Evolutionary conservation across 2,329 filamentous ascomycete species (phyloP).

Genomic region (Colletotrichum ledebouriae): DNA sequence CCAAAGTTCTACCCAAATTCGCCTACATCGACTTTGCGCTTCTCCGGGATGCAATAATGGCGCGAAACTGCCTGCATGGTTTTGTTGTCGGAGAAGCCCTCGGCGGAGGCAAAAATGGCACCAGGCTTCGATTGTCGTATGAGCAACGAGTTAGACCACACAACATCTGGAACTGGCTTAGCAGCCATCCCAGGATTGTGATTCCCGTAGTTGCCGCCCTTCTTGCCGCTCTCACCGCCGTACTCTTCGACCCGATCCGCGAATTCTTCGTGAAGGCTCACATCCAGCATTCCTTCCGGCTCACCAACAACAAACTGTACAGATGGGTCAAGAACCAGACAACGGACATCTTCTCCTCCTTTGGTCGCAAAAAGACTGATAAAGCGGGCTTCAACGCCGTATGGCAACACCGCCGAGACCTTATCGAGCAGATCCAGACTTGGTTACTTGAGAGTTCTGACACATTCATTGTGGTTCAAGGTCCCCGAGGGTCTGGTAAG

Average conservation of each 20-base stretch:
- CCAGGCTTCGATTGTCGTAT: conserved; percentile 84
- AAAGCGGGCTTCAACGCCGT: conserved; percentile 81
- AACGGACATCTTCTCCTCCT: conserved; percentile 74
- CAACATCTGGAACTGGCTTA: conserved; percentile 89
- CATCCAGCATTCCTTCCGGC: conserved; percentile 81
- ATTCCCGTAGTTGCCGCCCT: conserved; percentile 86
- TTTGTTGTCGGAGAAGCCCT: conserved; percentile 76
- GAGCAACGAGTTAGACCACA: conserved; percentile 82
- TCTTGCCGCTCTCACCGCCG: conserved; percentile 84
- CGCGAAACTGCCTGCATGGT: conserved; percentile 92
- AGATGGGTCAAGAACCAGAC: conserved; percentile 85
- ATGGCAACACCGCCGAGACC: conserved; percentile 86
- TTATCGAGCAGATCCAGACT: conserved; percentile 84
- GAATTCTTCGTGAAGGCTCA: conserved; percentile 93
- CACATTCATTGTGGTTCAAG: conserved; percentile 94
- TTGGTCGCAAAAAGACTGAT: conserved; percentile 69
- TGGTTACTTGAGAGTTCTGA: conserved; percentile 92
- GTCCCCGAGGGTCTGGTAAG: conserved; percentile 91
- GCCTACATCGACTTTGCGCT: conserved; percentile 83
- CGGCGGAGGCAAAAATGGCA: conserved; percentile 82
- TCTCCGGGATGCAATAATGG: conserved; percentile 84
- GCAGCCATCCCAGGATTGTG: conserved; percentile 87
- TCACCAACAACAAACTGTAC: conserved; percentile 80
- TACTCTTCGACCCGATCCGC: conserved; percentile 93
- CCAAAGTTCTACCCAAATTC: conserved; percentile 85